Conservation (phyloP, 2,329 filamentous ascomycete species). For the Fusarium sp. region DNA sequence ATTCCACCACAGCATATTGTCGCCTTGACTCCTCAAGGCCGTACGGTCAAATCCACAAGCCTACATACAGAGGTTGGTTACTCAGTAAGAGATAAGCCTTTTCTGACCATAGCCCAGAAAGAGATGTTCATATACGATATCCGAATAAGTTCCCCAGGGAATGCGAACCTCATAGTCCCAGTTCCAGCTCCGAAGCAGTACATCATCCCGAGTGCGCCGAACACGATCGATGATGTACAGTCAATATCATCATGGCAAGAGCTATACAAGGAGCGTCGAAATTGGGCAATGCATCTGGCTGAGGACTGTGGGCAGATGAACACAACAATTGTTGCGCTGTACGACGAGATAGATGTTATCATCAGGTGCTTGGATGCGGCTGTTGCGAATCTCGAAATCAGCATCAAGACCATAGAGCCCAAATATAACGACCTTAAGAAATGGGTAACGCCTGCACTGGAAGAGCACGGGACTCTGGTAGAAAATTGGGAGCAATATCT, state of each 20-base stretch:
- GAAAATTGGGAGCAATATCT: conserved; percentile 76
- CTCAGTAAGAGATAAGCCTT: not conserved
- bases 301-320: conserved; percentile 76
- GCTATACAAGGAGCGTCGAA: conserved; percentile 81
- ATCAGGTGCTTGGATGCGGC: conserved; percentile 84
- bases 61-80: conserved; percentile 77
- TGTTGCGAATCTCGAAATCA: conserved; percentile 83
- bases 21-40: conserved; percentile 84
- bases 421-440: conserved; percentile 77
- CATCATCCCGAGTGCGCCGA: conserved; percentile 76
- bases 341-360: conserved; percentile 79
- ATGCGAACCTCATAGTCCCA: conserved; percentile 59
- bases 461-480: conserved; percentile 73
- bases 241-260: conserved; percentile 89
- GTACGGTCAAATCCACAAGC: conserved; percentile 82
- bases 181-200: conserved; percentile 64
- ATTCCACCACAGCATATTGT: conserved; percentile 86
- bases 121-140: conserved; percentile 95
- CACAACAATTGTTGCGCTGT: conserved; percentile 69
- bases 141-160: conserved; percentile 68
- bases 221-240: conserved; percentile 81
- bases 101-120: conserved; percentile 61
- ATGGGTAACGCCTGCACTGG: conserved; percentile 74
- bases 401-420: conserved; percentile 76
- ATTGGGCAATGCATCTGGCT: conserved; percentile 80